Percentiles rank a stretch among this genome's conserved stretches.
These are phyloP conservation scores for Pyrus bretschneideri DNA, from an alignment of 306 rosid genomes.

Conservation along the genomic window DNA sequence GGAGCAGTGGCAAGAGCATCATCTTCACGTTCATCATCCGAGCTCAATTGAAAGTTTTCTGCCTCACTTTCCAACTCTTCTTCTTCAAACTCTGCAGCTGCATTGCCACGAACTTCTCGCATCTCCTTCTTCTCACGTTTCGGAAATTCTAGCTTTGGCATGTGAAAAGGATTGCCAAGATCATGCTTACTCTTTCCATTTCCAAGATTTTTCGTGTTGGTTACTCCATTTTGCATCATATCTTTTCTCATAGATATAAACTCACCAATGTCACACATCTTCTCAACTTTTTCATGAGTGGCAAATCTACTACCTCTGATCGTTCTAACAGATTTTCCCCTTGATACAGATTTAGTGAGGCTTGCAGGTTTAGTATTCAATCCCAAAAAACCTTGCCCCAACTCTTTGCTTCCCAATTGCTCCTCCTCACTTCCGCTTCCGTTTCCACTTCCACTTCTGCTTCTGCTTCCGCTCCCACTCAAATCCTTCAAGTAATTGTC, in stretches of 20 bases:
- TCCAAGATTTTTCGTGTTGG: not conserved
- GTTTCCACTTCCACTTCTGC: too few species aligned
- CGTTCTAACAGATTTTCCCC: slow-evolving; percentile 87
- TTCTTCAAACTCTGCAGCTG: slow-evolving; percentile 16
- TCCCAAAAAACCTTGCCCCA: slow-evolving; percentile 17
- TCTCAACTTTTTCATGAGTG: slow-evolving; percentile 33
- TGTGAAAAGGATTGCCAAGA: slow-evolving; percentile 18
- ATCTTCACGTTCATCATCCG: slow-evolving; percentile 33
- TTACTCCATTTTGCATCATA: slow-evolving; percentile 31
- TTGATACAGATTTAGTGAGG: slow-evolving; percentile 30
- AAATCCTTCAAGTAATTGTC: slow-evolving; percentile 28
- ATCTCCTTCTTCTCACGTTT: slow-evolving; percentile 20
- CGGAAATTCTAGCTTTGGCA: slow-evolving; percentile 27
- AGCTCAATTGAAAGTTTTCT: slow-evolving; percentile 31
- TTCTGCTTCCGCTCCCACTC: slow-evolving; percentile 13
- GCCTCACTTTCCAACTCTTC: slow-evolving; percentile 25
- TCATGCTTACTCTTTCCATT: slow-evolving; percentile 21
- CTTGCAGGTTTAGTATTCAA: slow-evolving; percentile 29
- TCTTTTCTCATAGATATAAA: slow-evolving; percentile 32
- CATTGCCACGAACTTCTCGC: slow-evolving; percentile 29
- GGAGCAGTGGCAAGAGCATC: not conserved
- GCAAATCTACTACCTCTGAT: slow-evolving; percentile 41
- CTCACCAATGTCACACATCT: slow-evolving; percentile 28
- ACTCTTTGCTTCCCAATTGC: slow-evolving; percentile 23
- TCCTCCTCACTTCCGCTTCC: slow-evolving; percentile 18